Conservation (phyloP, 176 grass and related monocot species). For the Melocanna baccifera region DNA sequence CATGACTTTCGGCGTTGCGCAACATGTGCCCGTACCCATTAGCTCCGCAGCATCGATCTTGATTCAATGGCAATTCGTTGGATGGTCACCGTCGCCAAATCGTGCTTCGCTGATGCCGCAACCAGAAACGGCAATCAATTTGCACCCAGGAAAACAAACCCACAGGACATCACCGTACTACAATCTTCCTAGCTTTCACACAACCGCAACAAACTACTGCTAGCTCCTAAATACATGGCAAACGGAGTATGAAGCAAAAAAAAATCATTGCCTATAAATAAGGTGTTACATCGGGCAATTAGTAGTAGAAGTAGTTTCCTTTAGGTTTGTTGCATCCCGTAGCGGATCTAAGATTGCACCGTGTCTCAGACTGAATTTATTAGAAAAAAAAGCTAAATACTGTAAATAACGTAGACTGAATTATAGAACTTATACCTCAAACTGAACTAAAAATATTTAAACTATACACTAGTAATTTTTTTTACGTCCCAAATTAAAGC, state of each 20-base stretch:
- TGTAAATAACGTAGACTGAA: no score
- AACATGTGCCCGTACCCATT: not conserved
- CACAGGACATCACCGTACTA: constrained; percentile 8
- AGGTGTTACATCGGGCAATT: not conserved
- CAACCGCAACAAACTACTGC: no score
- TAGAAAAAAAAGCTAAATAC: no score
- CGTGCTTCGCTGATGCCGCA: not conserved
- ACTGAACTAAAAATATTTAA: no score
- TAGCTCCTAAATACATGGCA: not conserved
- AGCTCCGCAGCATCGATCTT: not conserved
- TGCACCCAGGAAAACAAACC: not conserved
- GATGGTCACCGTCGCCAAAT: constrained; percentile 18
- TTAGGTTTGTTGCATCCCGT: no score
- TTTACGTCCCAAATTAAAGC: no score
- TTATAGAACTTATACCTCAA: no score
- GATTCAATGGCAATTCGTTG: not conserved
- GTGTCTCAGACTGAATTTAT: no score
- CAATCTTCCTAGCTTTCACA: not conserved
- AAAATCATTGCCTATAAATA: not conserved
- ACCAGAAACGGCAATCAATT: constrained; percentile 12
- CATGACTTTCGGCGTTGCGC: constrained; percentile 1
- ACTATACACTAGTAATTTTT: no score
- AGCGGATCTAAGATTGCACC: no score
- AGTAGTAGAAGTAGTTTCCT: not conserved
- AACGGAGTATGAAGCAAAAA: not conserved